Evolutionary conservation across 2,329 filamentous ascomycete genomes (phyloP), one percentile per base, ranked within the genome.

Genomic region (Colletotrichum agaves): DNA sequence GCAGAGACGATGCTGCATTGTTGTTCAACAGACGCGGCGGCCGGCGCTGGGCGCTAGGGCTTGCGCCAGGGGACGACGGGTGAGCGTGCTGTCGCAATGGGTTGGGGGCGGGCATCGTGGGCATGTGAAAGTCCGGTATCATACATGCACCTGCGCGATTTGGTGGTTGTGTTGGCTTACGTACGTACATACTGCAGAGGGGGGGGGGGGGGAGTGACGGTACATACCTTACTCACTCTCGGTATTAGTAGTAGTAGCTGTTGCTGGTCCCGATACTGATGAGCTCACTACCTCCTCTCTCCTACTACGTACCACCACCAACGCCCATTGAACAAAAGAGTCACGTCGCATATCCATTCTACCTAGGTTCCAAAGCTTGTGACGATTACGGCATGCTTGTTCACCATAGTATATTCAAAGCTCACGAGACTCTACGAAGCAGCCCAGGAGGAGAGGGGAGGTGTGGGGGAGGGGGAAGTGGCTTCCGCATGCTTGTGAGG

Each of bases 91-190:
- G 3, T 27, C 27, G 27, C 27, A 27, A 27, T 8, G n/a, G n/a
- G n/a, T 27, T 7, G 27, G 27, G 27, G 27, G 23, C 5, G 6
- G 23, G 23, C 15, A 31, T 31, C 2, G 23, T 50, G 50, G 39
- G 31, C 63, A 66, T 66, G 63, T 66, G 63, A 66, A 44, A 63
- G 63, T 57, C 53, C 61, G 53, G 33, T 64, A 58, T 58, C 47
- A 46, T 60, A 52, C 31, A 52, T 56, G 23, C 52, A 43, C 21
- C 33, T 31, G 33, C 10, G 15, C 37, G 43, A 17, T 6, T 6
- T 49, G 21, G 12, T 47, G 44, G 17, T 47, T 21, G 10, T 7
- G 12, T 47, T 47, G 19, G 44, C 44, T 47, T 17, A n/a, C n/a
- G 19, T 19, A 47, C 44, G 8, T 27, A 27, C 6, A 7, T 27